Base-by-base conservation (phyloP, 768 basidiomycete species). In the Lactarius quietus region DNA sequence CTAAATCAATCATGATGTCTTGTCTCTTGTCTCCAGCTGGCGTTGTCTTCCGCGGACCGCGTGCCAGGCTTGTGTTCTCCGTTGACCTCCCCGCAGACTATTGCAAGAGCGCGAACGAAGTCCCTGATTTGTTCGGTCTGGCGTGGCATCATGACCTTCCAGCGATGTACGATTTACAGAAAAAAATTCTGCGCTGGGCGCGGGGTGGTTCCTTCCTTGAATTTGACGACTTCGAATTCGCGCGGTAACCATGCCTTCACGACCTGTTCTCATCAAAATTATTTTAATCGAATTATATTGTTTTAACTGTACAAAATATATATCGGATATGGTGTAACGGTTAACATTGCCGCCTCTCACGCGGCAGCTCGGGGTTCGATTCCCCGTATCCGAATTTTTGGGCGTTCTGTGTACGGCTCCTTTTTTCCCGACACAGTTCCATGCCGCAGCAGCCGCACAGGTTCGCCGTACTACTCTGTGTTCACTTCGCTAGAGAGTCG, bases 291-390 rank as follows among this genome's bases (percentile, higher is more conserved):
- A n/a, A n/a, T n/a, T n/a, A 36, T 48, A 48, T 14, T 0, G 6
- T 48, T 23, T 14, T 12, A 23, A 12, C 1, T 6, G 6, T 6
- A 0, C 1, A 36, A 6, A 14, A 10, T 0, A 35, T 6, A 48
- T 6, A 7, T 73, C 74, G 71, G 73, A 73, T 75, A 74, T 76
- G 75, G 75, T 76, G 75, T 76, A 76, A 74, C 68, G 74, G 75
- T 69, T 76, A 76, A 76, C 75, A 76, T 75, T 74, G 70, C 72
- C 73, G 73, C 75, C 74, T 75, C 72, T 74, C 74, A 75, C 74
- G 76, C 74, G 75, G 73, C 74, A 77, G 77, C 74, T 74, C 75
- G 74, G 76, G 76, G 76, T 77, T 77, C 76, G 76, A 77, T 73
- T 77, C 76, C 76, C 76, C 74, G 76, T 74, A 75, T 74, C 76